Conservation (phyloP, 2,329 filamentous ascomycete species). For the Colletotrichum echinochloae region DNA sequence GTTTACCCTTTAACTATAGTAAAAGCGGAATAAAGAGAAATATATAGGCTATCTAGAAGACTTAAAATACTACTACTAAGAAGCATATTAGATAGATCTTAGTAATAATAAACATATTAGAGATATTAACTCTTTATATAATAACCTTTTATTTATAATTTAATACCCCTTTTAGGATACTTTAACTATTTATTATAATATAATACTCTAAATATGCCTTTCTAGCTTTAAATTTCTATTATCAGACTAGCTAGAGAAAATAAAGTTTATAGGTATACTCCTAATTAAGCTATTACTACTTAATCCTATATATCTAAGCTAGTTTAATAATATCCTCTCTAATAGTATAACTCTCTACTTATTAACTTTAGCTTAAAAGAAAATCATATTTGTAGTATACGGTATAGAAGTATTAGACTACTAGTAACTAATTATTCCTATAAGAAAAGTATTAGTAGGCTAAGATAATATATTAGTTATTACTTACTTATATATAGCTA, state of each 20-base stretch:
- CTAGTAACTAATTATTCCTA: slow-evolving; percentile 57
- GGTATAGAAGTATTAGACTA: slow-evolving; percentile 58
- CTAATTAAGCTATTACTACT: slow-evolving; percentile 49
- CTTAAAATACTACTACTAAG: not conserved
- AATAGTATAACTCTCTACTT: slow-evolving; percentile 23
- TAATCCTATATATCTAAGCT: slow-evolving; percentile 52
- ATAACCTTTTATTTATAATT: not conserved
- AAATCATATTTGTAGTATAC: slow-evolving; percentile 60
- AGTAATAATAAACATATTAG: slow-evolving; percentile 6
- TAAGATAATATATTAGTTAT: slow-evolving; percentile 53
- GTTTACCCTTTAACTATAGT: slow-evolving; percentile 10
- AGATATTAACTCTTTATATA: slow-evolving; percentile 12
- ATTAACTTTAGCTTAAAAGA: slow-evolving; percentile 45
- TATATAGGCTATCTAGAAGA: not conserved
- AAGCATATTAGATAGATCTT: slow-evolving; percentile 19
- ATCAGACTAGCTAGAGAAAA: slow-evolving; percentile 50
- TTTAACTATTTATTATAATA: slow-evolving; percentile 45
- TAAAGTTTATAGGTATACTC: slow-evolving; percentile 59
- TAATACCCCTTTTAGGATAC: slow-evolving; percentile 32
- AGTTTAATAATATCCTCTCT: slow-evolving; percentile 57
- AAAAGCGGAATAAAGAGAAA: not conserved
- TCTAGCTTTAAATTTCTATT: slow-evolving; percentile 54
- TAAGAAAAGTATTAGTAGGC: slow-evolving; percentile 55
- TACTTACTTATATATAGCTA: slow-evolving; percentile 32
- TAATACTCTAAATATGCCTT: slow-evolving; percentile 49